A percentile compares a stretch with the other conserved stretches of the same genome.
phyloP scores from a whole-genome alignment of 2,329 filamentous ascomycete genomes.

The Colletotrichum truncatum region DNA sequence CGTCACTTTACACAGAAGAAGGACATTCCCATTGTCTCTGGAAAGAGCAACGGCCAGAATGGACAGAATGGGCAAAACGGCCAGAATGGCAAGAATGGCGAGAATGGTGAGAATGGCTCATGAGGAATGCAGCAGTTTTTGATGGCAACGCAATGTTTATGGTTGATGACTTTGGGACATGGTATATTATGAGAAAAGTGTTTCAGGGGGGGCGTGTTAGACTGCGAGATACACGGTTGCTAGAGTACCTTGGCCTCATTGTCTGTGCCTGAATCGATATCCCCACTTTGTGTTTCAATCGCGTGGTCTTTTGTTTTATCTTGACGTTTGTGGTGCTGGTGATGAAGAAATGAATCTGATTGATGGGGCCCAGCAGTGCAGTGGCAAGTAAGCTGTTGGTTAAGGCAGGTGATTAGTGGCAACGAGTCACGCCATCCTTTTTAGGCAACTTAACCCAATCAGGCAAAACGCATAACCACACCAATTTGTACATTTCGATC shows the following conservation, averaged over 20 bases:
- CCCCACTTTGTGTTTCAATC: background rate
- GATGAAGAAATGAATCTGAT: background rate
- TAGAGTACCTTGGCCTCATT: slow-evolving; percentile 5
- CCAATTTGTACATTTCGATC: background rate
- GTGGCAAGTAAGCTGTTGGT: background rate
- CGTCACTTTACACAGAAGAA: slow-evolving; percentile 49
- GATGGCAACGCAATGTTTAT: background rate
- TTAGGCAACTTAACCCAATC: background rate
- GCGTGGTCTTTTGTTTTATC: background rate
- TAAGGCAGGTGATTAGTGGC: no score
- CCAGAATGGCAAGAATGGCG: background rate
- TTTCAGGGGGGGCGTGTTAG: background rate
- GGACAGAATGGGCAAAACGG: background rate
- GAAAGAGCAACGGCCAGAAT: background rate
- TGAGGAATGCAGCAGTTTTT: no score
- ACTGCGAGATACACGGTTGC: background rate
- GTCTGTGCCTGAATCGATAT: background rate
- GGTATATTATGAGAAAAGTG: background rate
- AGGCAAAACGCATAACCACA: background rate
- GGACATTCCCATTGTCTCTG: slow-evolving; percentile 23
- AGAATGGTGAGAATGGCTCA: no score
- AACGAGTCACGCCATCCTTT: background rate
- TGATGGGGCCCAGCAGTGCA: background rate
- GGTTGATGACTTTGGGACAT: background rate
- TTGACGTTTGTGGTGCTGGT: background rate